Base-by-base conservation (phyloP, 2,329 filamentous ascomycete genomes). In the Coniosporium tulheliwenetii region DNA sequence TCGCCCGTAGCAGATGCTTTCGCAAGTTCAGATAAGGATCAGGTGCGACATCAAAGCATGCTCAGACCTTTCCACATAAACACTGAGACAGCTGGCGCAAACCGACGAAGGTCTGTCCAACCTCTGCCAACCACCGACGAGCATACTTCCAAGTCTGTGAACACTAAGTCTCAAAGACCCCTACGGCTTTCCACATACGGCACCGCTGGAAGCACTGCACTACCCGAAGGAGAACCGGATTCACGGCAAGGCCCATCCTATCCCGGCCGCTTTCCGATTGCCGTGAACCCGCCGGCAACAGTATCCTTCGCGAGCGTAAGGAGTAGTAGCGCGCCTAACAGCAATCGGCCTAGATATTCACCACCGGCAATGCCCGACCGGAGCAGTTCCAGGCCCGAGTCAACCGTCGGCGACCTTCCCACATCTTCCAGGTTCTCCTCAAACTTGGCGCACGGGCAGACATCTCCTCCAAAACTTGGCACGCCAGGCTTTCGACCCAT, bases 41-140 rank as follows among this genome's bases (percentile, higher is more conserved):
- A 53, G 32, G 47, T 50, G 30, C 52, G 56, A 42, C 56, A 53
- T 37, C 54, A 54, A 38, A 55, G 53, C 43, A 55, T 55, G 37
- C 51, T 60, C 40, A 59, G 52, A 36, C 60, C 58, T 32, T 58
- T 59, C 43, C 54, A 60, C 38, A 61, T 58, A 51, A 44, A 39
- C 37, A 32, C 38, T 8, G 30, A 13, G 8, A 13, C 30, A 7
- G 36, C 26, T 8, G 16, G 32, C 8, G 37, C 14, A 9, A 37
- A 30, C 15, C 36, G 39, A 33, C 19, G 39, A 31, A 7, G 39
- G n/a, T 41, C 39, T 10, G 34, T 37, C 19, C 39, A 41, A 19
- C 30, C 34, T 10, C 30, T 41, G 9, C 39, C 39, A 16, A 37
- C 26, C n/a, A 41, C 39, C 19, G 19, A 33, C 9, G 39, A 41